Conservation (phyloP, 108 stramenopile genomes). For the Fistulifera solaris region DNA sequence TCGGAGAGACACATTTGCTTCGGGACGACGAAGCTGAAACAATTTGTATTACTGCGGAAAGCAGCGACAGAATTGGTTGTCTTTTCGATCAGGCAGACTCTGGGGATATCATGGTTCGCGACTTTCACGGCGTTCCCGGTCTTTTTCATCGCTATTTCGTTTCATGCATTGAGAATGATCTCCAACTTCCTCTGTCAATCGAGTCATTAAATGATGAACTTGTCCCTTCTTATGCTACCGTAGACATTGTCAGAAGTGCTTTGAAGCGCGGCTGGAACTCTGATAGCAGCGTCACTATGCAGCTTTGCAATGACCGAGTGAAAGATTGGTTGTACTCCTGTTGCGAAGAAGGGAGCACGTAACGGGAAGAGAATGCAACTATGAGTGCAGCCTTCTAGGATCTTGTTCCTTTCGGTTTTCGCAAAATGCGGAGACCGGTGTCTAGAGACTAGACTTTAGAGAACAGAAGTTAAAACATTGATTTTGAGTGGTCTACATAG, state of each 20-base stretch:
- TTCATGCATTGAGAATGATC: conserved; percentile 25
- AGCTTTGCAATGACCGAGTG: conserved; percentile 53
- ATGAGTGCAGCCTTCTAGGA: no score
- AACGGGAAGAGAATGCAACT: no score
- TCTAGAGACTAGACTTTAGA: no score
- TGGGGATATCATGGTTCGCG: conserved; percentile 52
- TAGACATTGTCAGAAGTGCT: conserved; percentile 58
- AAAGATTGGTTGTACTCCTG: conserved; percentile 25
- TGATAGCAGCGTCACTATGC: conserved; percentile 48
- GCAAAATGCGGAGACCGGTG: no score
- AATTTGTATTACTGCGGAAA: conserved; percentile 46
- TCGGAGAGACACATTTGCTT: conserved; percentile 15
- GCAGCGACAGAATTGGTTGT: conserved; percentile 53
- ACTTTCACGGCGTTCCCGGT: conserved; percentile 58
- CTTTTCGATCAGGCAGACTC: conserved; percentile 26
- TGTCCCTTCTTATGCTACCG: conserved; percentile 67
- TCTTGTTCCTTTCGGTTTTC: no score
- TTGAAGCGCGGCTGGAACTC: conserved; percentile 66
- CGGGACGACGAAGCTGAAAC: conserved; percentile 48
- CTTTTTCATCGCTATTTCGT: conserved; percentile 28
- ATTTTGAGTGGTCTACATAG: no score
- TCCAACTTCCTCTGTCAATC: conserved; percentile 27
- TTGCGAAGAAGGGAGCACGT: no score
- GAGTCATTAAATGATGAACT: conserved; percentile 73
- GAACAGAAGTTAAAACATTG: no score